phyloP scores from a whole-genome alignment of 2,329 filamentous ascomycete genomes.

The Rhynchosporium agropyri region DNA sequence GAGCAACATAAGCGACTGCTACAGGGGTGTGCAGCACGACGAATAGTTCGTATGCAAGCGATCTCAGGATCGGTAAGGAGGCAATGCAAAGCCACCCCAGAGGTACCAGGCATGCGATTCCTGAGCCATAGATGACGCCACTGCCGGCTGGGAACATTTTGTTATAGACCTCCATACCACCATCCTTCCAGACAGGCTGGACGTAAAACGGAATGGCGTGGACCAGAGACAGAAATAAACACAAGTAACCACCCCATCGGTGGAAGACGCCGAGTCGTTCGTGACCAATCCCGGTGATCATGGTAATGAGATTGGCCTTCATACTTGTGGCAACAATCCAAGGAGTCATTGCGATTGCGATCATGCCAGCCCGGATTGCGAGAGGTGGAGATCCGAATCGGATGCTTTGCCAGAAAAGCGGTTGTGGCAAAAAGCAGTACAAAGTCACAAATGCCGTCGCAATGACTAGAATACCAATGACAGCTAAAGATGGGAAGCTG shows the following conservation, averaged over 20 bases:
- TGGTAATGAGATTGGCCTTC: slow-evolving; percentile 84
- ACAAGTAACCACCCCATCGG: slow-evolving; percentile 87
- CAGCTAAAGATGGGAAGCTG: slow-evolving; percentile 78
- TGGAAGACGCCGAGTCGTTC: slow-evolving; percentile 92
- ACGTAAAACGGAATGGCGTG: slow-evolving; percentile 90
- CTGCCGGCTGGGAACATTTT: slow-evolving; percentile 66
- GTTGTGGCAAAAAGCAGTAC: slow-evolving; percentile 85
- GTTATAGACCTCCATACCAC: slow-evolving; percentile 70
- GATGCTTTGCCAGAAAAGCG: slow-evolving; percentile 88
- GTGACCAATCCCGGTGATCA: slow-evolving; percentile 87
- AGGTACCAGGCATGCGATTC: slow-evolving; percentile 79
- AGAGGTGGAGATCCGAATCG: slow-evolving; percentile 84
- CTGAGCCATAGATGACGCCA: slow-evolving; percentile 81
- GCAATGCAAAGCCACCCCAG: slow-evolving; percentile 81
- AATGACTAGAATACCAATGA: slow-evolving; percentile 67
- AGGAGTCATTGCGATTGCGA: slow-evolving; percentile 86
- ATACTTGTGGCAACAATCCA: slow-evolving; percentile 91
- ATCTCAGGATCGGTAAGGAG: slow-evolving; percentile 77
- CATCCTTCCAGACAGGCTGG: slow-evolving; percentile 82
- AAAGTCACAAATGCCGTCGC: slow-evolving; percentile 74
- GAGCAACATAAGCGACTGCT: slow-evolving; percentile 75
- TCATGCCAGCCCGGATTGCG: slow-evolving; percentile 86
- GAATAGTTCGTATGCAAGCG: slow-evolving; percentile 83
- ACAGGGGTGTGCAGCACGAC: slow-evolving; percentile 80
- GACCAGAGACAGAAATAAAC: slow-evolving; percentile 77